Percentiles rank a stretch among this genome's conserved stretches.
Evolutionary conservation across 1,139 yeast genomes (phyloP).

Genomic region (Pichia sp.): DNA sequence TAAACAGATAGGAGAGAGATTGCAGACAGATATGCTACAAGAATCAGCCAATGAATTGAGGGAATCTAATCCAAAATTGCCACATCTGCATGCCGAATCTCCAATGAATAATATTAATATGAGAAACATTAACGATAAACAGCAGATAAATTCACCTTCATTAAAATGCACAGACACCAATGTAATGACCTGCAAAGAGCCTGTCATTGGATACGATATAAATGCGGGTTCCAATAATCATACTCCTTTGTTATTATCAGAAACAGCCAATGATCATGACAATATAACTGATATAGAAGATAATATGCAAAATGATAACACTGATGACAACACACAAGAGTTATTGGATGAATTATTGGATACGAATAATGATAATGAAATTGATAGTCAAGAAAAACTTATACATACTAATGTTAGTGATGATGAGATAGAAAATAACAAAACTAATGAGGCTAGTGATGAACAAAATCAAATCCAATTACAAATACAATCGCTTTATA

Average conservation of each 20-base stretch:
- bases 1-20: too few species aligned
- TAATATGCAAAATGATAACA: background rate
- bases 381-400: too few species aligned
- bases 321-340: background rate
- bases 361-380: too few species aligned
- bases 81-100: background rate
- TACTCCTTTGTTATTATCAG: slow-evolving; percentile 8
- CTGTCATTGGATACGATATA: background rate
- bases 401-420: too few species aligned
- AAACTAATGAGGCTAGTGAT: background rate
- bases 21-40: background rate
- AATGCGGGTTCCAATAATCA: slow-evolving; percentile 5
- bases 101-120: background rate
- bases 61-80: background rate
- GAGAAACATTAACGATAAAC: too few species aligned
- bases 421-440: background rate
- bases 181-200: background rate
- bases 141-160: background rate
- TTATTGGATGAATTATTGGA: too few species aligned
- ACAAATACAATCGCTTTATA: slow-evolving; percentile 1
- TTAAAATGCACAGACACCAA: background rate
- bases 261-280: slow-evolving; percentile 1
- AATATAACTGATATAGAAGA: slow-evolving; percentile 4
- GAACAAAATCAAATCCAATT: background rate
- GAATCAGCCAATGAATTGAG: background rate